These are phyloP conservation scores for Arthrobotrys pseudoclavata DNA, from an alignment of 2,329 filamentous ascomycete genomes.

Conservation along the genomic window DNA sequence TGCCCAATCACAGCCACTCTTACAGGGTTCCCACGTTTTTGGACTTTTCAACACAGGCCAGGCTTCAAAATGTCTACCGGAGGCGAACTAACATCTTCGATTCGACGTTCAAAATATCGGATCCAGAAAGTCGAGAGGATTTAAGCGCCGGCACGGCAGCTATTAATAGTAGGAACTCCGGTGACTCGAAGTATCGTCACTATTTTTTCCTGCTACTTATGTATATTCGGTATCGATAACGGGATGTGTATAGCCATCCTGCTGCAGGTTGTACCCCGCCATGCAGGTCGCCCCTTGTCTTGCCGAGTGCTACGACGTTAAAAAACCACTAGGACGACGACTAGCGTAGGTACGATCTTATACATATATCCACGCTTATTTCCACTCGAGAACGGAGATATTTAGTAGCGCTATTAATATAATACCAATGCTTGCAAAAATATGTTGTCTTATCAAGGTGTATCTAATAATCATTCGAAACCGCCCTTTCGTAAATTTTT, in stretches of 20 bases:
- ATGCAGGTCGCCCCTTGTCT: constrained; percentile 43
- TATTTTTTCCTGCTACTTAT: background rate
- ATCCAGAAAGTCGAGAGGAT: constrained; percentile 30
- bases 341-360: constrained; percentile 10
- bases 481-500: constrained; percentile 2
- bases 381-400: constrained; percentile 9
- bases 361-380: constrained; percentile 6
- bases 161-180: constrained; percentile 47
- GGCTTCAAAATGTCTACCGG: constrained; percentile 38
- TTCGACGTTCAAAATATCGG: constrained; percentile 40
- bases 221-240: constrained; percentile 28
- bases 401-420: background rate
- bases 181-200: constrained; percentile 3
- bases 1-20: constrained; percentile 34
- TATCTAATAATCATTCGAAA: background rate
- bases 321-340: constrained; percentile 17
- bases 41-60: constrained; percentile 15
- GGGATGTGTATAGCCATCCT: constrained; percentile 31
- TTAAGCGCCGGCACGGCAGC: constrained; percentile 43
- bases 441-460: background rate
- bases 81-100: constrained; percentile 36
- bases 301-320: constrained; percentile 17
- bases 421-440: background rate
- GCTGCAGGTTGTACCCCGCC: constrained; percentile 38
- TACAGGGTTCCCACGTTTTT: constrained; percentile 54